Percentiles rank a stretch among this genome's conserved stretches.
Conservation (phyloP, 208 protist species). For the Spongospora subterranea region DNA sequence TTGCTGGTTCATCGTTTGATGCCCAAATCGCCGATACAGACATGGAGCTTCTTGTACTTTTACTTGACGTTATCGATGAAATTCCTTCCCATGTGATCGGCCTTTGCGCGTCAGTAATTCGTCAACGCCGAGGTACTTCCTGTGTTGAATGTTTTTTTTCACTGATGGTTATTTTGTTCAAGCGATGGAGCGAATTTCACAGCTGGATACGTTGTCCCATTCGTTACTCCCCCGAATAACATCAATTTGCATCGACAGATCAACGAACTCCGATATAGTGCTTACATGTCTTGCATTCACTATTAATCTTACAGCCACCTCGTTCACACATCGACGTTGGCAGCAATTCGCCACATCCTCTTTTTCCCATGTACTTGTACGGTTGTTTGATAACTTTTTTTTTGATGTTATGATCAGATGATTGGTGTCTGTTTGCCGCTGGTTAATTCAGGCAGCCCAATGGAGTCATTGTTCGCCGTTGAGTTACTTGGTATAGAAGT, state of each 20-base stretch:
- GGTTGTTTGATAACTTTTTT: not conserved
- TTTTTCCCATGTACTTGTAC: constrained; percentile 37
- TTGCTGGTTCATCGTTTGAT: not conserved
- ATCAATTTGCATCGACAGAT: constrained; percentile 30
- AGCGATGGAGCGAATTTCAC: not conserved
- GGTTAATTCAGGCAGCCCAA: not conserved
- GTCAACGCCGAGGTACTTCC: not conserved
- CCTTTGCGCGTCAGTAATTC: not conserved
- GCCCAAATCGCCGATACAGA: not conserved
- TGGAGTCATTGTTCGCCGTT: constrained; percentile 26
- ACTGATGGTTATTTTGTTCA: not conserved
- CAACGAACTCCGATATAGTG: not conserved
- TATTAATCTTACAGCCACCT: not conserved
- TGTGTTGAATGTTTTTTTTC: not conserved
- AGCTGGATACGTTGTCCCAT: not conserved
- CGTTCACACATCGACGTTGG: not conserved
- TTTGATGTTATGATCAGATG: not conserved
- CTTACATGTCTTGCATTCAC: not conserved
- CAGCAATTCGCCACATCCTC: not conserved
- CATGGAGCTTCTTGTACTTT: not conserved
- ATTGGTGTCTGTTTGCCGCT: constrained; percentile 5
- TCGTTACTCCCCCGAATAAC: constrained; percentile 51
- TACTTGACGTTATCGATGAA: constrained; percentile 7
- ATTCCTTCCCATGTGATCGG: constrained; percentile 25
- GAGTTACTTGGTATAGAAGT: constrained; percentile 20